A percentile compares a stretch with the other conserved stretches of the same genome.
phyloP scores from a whole-genome alignment of 1,139 yeast genomes.

The Candida sp. region DNA sequence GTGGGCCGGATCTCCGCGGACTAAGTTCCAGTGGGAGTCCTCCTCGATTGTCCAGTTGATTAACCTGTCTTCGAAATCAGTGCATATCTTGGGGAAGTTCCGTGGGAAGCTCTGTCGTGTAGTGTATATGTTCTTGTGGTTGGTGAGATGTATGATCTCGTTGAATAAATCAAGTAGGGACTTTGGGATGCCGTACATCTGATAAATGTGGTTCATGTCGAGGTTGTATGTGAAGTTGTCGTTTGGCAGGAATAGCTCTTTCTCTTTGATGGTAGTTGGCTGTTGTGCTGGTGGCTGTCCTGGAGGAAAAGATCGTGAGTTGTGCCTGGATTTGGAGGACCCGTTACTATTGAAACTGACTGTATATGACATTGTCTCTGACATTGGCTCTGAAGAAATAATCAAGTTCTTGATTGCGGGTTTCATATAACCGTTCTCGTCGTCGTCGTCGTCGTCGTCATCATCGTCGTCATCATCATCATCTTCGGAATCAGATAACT shows the following conservation, averaged over 20 bases:
- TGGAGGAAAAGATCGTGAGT: slow-evolving; percentile 2
- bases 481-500: slow-evolving; percentile 19
- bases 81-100: slow-evolving; percentile 58
- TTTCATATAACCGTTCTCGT: slow-evolving; percentile 15
- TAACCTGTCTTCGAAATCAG: slow-evolving; percentile 55
- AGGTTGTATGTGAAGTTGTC: slow-evolving; percentile 12
- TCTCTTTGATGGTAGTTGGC: neutral
- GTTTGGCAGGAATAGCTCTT: slow-evolving; percentile 5
- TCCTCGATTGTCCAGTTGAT: slow-evolving; percentile 44
- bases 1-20: slow-evolving; percentile 30
- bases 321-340: slow-evolving; percentile 12
- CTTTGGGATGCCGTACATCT: slow-evolving; percentile 53
- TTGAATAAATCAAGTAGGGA: slow-evolving; percentile 49
- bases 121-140: slow-evolving; percentile 54
- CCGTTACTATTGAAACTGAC: slow-evolving; percentile 24
- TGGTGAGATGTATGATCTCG: slow-evolving; percentile 50
- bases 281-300: slow-evolving; percentile 4
- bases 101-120: slow-evolving; percentile 51
- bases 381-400: slow-evolving; percentile 13
- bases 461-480: slow-evolving; percentile 13
- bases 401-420: slow-evolving; percentile 22
- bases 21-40: slow-evolving; percentile 40
- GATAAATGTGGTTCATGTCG: slow-evolving; percentile 31
- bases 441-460: slow-evolving; percentile 1
- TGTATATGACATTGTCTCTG: slow-evolving; percentile 26